Conservation (phyloP, 768 basidiomycete genomes). For the Lyophyllum shimeji region DNA sequence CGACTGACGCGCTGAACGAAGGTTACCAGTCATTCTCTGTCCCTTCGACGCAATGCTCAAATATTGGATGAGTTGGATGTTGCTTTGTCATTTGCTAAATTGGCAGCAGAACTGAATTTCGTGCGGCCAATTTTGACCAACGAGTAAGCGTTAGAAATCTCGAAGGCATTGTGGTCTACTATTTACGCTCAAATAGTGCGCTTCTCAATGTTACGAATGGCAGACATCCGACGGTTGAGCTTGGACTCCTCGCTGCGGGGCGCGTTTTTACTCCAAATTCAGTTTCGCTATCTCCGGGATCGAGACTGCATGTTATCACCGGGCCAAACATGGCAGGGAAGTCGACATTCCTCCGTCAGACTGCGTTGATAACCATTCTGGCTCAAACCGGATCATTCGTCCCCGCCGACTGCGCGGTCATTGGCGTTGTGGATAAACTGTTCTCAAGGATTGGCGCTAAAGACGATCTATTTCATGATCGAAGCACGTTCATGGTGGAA, state of each 20-base stretch:
- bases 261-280: conserved; percentile 87
- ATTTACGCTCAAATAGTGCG: conserved; percentile 33
- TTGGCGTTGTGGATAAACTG: conserved; percentile 88
- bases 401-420: conserved; percentile 75
- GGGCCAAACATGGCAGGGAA: conserved; percentile 98
- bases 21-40: conserved; percentile 59
- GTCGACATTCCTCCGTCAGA: conserved; percentile 90
- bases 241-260: conserved; percentile 72
- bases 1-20: conserved; percentile 25
- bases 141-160: conserved; percentile 48
- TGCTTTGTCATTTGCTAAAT: conserved; percentile 72
- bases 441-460: conserved; percentile 96
- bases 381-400: conserved; percentile 95
- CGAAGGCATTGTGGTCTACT: not conserved
- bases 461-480: conserved; percentile 90
- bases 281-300: conserved; percentile 54
- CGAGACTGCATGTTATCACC: conserved; percentile 80
- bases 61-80: conserved; percentile 90
- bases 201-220: conserved; percentile 74
- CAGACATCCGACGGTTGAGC: conserved; percentile 91
- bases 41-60: conserved; percentile 71
- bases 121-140: conserved; percentile 68
- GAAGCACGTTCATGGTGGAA: conserved; percentile 98
- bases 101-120: conserved; percentile 78
- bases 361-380: conserved; percentile 83